A percentile compares a stretch with the other conserved stretches of the same genome.
Conservation (phyloP, 1,284 basidiomycete species). For the Tremellales sp. region DNA sequence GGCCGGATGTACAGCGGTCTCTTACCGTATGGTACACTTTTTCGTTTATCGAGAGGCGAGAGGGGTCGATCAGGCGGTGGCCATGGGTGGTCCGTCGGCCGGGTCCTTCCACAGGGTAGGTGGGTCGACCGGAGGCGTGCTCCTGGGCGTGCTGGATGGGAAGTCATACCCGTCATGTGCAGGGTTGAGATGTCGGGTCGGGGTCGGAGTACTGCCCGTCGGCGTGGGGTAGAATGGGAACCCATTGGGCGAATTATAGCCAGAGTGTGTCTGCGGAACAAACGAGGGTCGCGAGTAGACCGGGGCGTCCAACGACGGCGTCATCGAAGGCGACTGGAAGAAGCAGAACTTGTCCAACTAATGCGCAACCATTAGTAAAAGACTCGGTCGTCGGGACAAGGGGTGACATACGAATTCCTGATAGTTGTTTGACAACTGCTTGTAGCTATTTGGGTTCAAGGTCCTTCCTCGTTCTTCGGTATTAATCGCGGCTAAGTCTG, state of each 20-base stretch:
- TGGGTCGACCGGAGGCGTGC: too few relatives aligned
- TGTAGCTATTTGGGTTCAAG: constrained; percentile 22
- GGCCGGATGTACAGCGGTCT: too few relatives aligned
- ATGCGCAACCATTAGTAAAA: background rate
- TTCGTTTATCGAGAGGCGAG: too few relatives aligned
- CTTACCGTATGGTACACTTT: too few relatives aligned
- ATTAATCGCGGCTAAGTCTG: constrained; percentile 27
- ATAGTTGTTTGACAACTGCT: constrained; percentile 30
- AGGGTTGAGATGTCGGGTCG: constrained; percentile 21
- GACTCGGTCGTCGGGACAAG: background rate
- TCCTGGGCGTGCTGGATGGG: too few relatives aligned
- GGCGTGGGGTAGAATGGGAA: constrained; percentile 34
- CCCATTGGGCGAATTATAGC: constrained; percentile 26
- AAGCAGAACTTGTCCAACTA: constrained; percentile 49
- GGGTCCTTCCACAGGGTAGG: too few relatives aligned
- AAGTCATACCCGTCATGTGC: constrained; percentile 30
- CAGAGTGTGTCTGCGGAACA: constrained; percentile 22
- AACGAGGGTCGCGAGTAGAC: constrained; percentile 17
- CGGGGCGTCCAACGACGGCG: constrained; percentile 20
- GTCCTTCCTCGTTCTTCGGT: constrained; percentile 22
- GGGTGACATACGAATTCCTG: constrained; percentile 43
- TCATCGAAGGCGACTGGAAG: constrained; percentile 43
- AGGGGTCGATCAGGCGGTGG: too few relatives aligned
- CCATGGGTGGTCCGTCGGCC: too few relatives aligned
- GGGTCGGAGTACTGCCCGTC: constrained; percentile 20